These are phyloP conservation scores for Fusarium sp. DNA, from an alignment of 2,329 filamentous ascomycete species.

Conservation along the genomic window DNA sequence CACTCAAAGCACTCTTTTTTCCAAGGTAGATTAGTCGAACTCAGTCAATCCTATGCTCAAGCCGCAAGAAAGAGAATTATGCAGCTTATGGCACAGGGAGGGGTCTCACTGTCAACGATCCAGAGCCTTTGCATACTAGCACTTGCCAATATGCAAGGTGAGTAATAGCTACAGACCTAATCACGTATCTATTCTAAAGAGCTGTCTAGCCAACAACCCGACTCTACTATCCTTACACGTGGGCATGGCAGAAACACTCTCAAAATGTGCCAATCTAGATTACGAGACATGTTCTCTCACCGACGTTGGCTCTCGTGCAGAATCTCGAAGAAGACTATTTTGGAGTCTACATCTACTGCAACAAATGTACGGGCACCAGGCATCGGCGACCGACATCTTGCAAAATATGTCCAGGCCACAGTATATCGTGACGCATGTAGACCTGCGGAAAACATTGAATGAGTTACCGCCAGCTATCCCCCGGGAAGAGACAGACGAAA, in stretches of 20 bases:
- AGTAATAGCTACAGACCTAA: fast-evolving
- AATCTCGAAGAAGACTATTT: not conserved
- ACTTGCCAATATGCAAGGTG: not conserved
- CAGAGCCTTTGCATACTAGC: slow-evolving; percentile 3
- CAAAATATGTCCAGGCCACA: slow-evolving; percentile 1
- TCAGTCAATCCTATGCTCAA: not conserved
- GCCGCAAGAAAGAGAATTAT: not conserved
- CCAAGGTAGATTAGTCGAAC: not conserved
- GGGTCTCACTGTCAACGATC: not conserved
- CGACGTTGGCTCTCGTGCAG: not conserved
- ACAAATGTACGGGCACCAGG: slow-evolving; percentile 2
- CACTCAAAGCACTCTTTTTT: slow-evolving; percentile 1
- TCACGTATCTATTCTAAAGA: fast-evolving
- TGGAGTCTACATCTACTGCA: not conserved
- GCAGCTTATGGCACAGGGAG: not conserved
- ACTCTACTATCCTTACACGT: not conserved
- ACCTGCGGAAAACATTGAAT: not conserved
- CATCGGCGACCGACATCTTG: not conserved
- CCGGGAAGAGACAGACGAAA: not conserved
- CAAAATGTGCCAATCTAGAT: slow-evolving; percentile 1
- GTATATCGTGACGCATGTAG: not conserved
- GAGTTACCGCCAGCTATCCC: slow-evolving; percentile 1
- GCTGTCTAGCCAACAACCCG: not conserved
- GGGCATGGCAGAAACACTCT: not conserved
- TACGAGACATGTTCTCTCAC: not conserved